Evolutionary conservation across 805 yeast species (phyloP).

Genomic region (Wickerhamiella slavikovae): DNA sequence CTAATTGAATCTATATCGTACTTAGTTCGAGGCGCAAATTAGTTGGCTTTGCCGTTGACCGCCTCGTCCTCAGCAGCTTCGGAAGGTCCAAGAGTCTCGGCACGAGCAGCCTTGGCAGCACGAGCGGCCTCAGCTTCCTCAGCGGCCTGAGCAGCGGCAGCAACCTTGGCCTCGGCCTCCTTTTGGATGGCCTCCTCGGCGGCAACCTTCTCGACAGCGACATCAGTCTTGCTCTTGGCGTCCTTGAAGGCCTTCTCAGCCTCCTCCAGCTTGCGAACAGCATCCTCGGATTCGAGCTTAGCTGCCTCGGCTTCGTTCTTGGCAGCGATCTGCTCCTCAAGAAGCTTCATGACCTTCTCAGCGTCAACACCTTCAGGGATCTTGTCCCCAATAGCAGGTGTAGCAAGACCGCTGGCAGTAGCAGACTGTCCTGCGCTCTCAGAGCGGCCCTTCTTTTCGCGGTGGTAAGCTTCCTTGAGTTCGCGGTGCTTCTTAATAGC

Average conservation of each 20-base stretch:
- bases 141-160: slow-evolving; percentile 6
- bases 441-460: slow-evolving; percentile 17
- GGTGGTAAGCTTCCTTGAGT: slow-evolving; percentile 11
- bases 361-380: slow-evolving; percentile 9
- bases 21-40: too few relatives aligned
- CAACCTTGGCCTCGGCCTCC: slow-evolving; percentile 5
- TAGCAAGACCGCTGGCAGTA: slow-evolving; percentile 10
- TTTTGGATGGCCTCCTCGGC: slow-evolving; percentile 8
- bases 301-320: slow-evolving; percentile 28
- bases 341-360: slow-evolving; percentile 10
- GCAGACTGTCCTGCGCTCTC: slow-evolving; percentile 40
- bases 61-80: slow-evolving; percentile 4
- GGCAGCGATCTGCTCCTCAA: slow-evolving; percentile 16
- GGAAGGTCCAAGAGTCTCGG: slow-evolving; percentile 2
- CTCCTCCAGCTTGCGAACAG: slow-evolving; percentile 16
- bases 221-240: slow-evolving; percentile 9
- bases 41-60: slow-evolving; percentile 1
- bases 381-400: slow-evolving; percentile 5
- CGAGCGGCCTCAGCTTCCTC: slow-evolving; percentile 6
- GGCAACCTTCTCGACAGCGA: slow-evolving; percentile 11
- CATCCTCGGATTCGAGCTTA: slow-evolving; percentile 27
- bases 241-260: slow-evolving; percentile 9
- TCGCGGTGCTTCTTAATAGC: slow-evolving; percentile 10
- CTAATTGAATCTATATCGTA: too few relatives aligned
- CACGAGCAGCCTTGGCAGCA: slow-evolving; percentile 4